Conservation (phyloP, 2,329 filamentous ascomycete species). For the Aspergillus sp. region DNA sequence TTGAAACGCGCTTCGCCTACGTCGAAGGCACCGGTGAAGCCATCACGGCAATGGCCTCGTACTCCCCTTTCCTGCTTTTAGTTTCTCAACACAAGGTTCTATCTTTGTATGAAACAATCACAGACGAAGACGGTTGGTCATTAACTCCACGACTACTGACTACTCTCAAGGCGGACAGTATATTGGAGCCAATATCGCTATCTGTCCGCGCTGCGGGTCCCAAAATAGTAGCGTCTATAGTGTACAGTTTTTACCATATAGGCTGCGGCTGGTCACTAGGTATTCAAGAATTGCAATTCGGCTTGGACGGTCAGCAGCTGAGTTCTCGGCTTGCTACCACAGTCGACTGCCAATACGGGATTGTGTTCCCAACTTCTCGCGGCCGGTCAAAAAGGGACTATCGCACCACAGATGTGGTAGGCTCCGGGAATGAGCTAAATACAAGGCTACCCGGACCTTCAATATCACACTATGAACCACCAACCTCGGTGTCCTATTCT, state of each 20-base stretch:
- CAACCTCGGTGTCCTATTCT: slow-evolving; percentile 67
- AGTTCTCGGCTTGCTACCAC: slow-evolving; percentile 43
- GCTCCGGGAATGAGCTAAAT: slow-evolving; percentile 21
- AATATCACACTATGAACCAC: slow-evolving; percentile 49
- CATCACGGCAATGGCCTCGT: slow-evolving; percentile 70
- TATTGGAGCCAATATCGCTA: slow-evolving; percentile 75
- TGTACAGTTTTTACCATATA: slow-evolving; percentile 77
- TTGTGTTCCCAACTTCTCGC: slow-evolving; percentile 17
- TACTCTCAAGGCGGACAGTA: slow-evolving; percentile 78
- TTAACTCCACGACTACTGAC: slow-evolving; percentile 60
- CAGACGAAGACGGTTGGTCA: slow-evolving; percentile 9
- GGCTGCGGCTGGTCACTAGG: slow-evolving; percentile 83
- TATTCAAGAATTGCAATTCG: slow-evolving; percentile 84
- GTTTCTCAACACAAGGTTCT: slow-evolving; percentile 74
- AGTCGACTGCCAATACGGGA: slow-evolving; percentile 41
- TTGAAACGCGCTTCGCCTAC: slow-evolving; percentile 61
- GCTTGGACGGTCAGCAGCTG: slow-evolving; percentile 46
- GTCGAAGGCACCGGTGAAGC: slow-evolving; percentile 63
- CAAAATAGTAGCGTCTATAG: slow-evolving; percentile 76
- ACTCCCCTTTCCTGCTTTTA: slow-evolving; percentile 74
- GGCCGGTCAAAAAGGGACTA: slow-evolving; percentile 12
- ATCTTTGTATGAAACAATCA: slow-evolving; percentile 69
- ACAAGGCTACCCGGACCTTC: slow-evolving; percentile 25
- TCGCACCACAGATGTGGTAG: slow-evolving; percentile 24
- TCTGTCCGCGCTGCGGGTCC: slow-evolving; percentile 70